Evolutionary conservation across 2,329 filamentous ascomycete genomes (phyloP), one percentile per base, ranked within the genome.

Genomic region (Fusarium oligoseptatum): DNA sequence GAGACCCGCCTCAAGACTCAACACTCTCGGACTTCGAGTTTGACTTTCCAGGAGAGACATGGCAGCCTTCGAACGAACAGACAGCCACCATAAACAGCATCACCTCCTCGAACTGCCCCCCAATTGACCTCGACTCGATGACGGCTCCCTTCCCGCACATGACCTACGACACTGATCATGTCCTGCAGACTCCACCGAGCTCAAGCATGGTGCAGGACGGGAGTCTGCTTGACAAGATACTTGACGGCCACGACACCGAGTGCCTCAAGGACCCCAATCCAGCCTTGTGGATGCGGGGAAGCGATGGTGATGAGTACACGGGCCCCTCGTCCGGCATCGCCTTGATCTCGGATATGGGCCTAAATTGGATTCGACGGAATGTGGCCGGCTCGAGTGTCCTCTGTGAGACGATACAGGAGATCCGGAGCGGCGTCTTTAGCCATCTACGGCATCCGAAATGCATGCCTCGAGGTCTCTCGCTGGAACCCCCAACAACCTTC

Each of bases 301-400:
- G 24, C 12, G 50, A 60, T 8, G 66, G 66, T 2, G 60, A 68
- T 24, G 66, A 68, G 14, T 68, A 68, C 43, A 68, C 66, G 2
- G 66, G 66, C 14, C 66, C 66, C 5, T 68, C 66, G 17, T 68
- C 66, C 4, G 66, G 66, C 20, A 60, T 64, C 10, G 50, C 52
- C 5, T 39, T 41, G 12, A 56, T 68, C 11, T 68, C 66, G 2
- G 66, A 68, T 24, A 2, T 60, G 6, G 66, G 66, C 14, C n/a
- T 68, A 34, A 27, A 52, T 4, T 68, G 66, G 66, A n/a, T 68
- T 1, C 66, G 60, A 3, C 9, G 36, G 8, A 34, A 68, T 14
- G 27, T 68, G 6, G 11, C 41, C 1, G 55, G 60, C n/a, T 43
- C 39, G 17, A 9, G n/a, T n/a, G 20, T 20, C 9, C 20, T 43